Conservation (phyloP, 768 basidiomycete species). For the Wakefieldia striispora region DNA sequence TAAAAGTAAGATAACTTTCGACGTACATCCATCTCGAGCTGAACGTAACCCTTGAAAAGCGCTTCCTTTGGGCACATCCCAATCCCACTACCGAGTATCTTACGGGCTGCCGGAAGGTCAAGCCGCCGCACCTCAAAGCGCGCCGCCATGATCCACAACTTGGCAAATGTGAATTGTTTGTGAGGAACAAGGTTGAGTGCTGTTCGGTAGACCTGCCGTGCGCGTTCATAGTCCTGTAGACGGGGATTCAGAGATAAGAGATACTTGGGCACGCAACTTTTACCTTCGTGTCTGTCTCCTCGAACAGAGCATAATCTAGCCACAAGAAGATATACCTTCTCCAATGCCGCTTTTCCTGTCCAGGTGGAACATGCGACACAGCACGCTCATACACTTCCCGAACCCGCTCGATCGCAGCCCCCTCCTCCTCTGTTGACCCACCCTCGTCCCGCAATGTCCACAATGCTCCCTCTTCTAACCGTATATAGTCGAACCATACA, state of each 20-base stretch:
- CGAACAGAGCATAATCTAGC: constrained; percentile 94
- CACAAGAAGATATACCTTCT: constrained; percentile 88
- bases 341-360: constrained; percentile 90
- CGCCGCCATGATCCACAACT: constrained; percentile 91
- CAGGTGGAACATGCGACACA: constrained; percentile 93
- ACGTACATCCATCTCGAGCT: constrained; percentile 84
- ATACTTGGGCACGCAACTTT: background rate
- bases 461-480: constrained; percentile 88
- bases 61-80: constrained; percentile 97
- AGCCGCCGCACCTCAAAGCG: constrained; percentile 87
- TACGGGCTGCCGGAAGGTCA: constrained; percentile 81
- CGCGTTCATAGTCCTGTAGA: constrained; percentile 73
- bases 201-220: constrained; percentile 91
- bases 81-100: constrained; percentile 84
- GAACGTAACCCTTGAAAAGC: constrained; percentile 94
- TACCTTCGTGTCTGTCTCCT: constrained; percentile 94
- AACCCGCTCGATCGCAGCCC: constrained; percentile 61
- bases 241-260: background rate
- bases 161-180: constrained; percentile 96
- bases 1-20: background rate
- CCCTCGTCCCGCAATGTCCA: constrained; percentile 75
- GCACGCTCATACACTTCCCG: constrained; percentile 95
- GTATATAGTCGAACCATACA: constrained; percentile 95
- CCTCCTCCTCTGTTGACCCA: constrained; percentile 65
- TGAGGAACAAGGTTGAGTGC: constrained; percentile 88